These are phyloP conservation scores for Monosporozyma aerobia DNA, from an alignment of 805 yeast species.

Conservation along the genomic window DNA sequence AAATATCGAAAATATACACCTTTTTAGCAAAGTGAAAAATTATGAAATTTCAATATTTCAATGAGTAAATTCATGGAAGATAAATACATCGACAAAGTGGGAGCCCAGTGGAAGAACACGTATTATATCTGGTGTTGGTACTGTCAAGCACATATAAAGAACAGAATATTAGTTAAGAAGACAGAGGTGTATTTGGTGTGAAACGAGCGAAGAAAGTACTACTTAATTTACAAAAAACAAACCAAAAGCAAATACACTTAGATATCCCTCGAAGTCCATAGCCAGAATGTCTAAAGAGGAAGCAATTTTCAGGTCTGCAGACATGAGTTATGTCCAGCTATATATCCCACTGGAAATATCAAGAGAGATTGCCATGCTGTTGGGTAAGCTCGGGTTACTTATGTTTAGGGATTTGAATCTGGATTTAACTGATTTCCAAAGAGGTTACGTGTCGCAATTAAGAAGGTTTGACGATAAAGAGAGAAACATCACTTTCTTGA, in stretches of 20 bases:
- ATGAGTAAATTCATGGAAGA: neutral
- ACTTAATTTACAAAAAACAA: neutral
- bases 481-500: constrained; percentile 55
- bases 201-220: neutral
- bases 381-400: constrained; percentile 78
- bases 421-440: constrained; percentile 76
- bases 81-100: neutral
- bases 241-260: neutral
- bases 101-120: neutral
- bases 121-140: neutral
- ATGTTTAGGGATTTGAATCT: constrained; percentile 86
- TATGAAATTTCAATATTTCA: neutral
- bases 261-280: neutral
- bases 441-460: constrained; percentile 81
- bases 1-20: neutral
- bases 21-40: constrained; percentile 1
- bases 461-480: constrained; percentile 73
- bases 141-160: neutral
- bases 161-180: neutral
- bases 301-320: constrained; percentile 66
- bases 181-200: neutral
- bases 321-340: constrained; percentile 87
- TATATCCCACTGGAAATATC: constrained; percentile 80
- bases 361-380: constrained; percentile 68
- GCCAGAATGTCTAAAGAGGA: constrained; percentile 21